Conservation (phyloP, 805 yeast species). For the Metschnikowia arizonensis region DNA sequence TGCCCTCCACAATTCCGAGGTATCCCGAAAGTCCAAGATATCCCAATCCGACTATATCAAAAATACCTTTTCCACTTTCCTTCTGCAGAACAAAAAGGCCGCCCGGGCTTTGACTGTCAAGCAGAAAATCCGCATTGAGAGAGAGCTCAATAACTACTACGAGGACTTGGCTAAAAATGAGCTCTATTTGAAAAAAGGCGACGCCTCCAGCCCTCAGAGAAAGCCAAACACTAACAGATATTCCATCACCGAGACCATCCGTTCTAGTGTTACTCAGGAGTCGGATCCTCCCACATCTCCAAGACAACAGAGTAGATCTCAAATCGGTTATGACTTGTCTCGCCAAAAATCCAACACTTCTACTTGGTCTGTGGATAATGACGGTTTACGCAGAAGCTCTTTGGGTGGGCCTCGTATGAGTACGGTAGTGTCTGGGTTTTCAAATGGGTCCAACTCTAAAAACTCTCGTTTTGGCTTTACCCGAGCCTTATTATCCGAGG, state of each 20-base stretch:
- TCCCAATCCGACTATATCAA: slow-evolving; percentile 39
- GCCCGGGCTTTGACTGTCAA: slow-evolving; percentile 29
- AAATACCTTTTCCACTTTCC: slow-evolving; percentile 40
- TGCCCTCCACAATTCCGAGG: slow-evolving; percentile 58
- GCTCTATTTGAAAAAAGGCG: slow-evolving; percentile 35
- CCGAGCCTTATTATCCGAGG: slow-evolving; percentile 35
- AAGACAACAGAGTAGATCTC: not conserved
- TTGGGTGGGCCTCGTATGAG: slow-evolving; percentile 30
- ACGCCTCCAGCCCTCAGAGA: slow-evolving; percentile 8
- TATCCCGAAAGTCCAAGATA: slow-evolving; percentile 35
- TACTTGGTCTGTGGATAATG: slow-evolving; percentile 36
- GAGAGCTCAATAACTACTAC: slow-evolving; percentile 43
- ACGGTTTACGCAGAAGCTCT: slow-evolving; percentile 22
- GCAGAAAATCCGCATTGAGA: slow-evolving; percentile 41
- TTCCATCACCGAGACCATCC: slow-evolving; percentile 22
- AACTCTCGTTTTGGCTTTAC: slow-evolving; percentile 36
- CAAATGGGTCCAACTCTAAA: slow-evolving; percentile 7
- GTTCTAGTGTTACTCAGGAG: slow-evolving; percentile 7
- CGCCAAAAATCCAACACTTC: slow-evolving; percentile 32
- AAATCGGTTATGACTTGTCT: slow-evolving; percentile 13
- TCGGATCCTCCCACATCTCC: slow-evolving; percentile 7
- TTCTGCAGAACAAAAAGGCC: slow-evolving; percentile 32
- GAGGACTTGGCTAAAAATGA: slow-evolving; percentile 39
- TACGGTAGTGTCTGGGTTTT: slow-evolving; percentile 27
- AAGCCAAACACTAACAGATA: slow-evolving; percentile 16